A percentile compares a stretch with the other conserved stretches of the same genome.
These are phyloP conservation scores for Amaranthus palmeri DNA, from an alignment of 148 eudicot species.

Conservation along the genomic window DNA sequence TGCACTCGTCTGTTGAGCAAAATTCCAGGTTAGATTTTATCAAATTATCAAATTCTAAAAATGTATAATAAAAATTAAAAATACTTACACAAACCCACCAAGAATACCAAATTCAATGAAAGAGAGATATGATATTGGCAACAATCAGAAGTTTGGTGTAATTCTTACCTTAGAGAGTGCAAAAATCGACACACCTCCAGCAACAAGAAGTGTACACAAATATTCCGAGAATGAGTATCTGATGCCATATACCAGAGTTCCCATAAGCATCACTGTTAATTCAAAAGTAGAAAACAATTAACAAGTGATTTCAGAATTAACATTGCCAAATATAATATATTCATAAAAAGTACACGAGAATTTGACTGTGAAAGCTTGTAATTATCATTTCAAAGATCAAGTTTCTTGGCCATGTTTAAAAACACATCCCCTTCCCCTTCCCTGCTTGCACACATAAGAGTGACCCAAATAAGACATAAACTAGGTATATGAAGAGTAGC, in stretches of 20 bases:
- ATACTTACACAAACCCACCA: not conserved
- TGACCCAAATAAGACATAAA: not conserved
- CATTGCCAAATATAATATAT: no score
- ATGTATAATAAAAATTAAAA: no score
- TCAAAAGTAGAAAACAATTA: not conserved
- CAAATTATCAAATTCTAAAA: not conserved
- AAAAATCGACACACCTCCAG: slow-evolving; percentile 85
- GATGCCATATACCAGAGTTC: slow-evolving; percentile 67
- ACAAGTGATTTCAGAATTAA: not conserved
- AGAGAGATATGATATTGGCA: not conserved
- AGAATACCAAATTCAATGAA: not conserved
- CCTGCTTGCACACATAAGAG: not conserved
- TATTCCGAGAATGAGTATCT: slow-evolving; percentile 74
- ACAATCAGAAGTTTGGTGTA: not conserved
- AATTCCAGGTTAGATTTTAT: slow-evolving; percentile 2
- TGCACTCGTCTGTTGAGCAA: slow-evolving; percentile 67
- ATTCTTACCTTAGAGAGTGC: slow-evolving; percentile 76
- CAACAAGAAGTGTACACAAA: slow-evolving; percentile 78
- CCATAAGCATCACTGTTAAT: slow-evolving; percentile 87
- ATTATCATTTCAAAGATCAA: not conserved
- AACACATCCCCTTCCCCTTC: no score
- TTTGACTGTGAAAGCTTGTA: no score
- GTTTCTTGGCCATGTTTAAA: not conserved
- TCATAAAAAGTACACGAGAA: no score
- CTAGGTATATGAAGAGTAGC: not conserved